Conservation (phyloP, 306 rosid genomes). For the Acmispon strigosus region DNA sequence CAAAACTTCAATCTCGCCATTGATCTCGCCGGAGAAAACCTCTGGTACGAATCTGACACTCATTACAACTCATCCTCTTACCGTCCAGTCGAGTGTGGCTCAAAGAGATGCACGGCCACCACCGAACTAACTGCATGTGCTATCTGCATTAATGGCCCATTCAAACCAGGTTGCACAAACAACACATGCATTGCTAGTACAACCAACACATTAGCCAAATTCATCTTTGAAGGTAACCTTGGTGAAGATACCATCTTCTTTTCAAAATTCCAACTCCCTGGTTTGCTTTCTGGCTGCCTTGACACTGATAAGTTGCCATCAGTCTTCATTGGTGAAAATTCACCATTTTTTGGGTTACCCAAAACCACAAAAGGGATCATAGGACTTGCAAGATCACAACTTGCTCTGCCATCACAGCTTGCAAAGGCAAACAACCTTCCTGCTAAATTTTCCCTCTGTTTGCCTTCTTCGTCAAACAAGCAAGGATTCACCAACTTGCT, state of each 20-base stretch:
- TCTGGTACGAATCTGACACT: conserved; percentile 15
- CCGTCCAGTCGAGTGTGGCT: neutral
- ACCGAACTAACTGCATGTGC: too few species aligned
- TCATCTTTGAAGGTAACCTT: neutral
- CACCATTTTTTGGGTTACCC: neutral
- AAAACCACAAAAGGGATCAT: neutral
- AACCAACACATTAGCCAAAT: neutral
- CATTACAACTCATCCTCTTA: conserved; percentile 27
- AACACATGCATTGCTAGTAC: neutral
- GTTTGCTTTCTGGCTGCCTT: neutral
- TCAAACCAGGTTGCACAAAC: conserved; percentile 27
- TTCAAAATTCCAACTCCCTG: neutral
- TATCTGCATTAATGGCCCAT: conserved; percentile 18
- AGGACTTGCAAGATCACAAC: conserved; percentile 24
- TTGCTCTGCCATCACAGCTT: conserved; percentile 10
- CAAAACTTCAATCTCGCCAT: conserved; percentile 11
- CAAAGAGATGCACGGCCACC: conserved; percentile 7
- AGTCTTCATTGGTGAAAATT: too few species aligned
- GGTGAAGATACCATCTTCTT: neutral
- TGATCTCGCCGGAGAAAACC: conserved; percentile 26
- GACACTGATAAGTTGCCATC: neutral
- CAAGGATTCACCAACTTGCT: too few species aligned
- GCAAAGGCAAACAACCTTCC: neutral
- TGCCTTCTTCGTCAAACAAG: neutral
- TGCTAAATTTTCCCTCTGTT: conserved; percentile 2